Base-by-base conservation (phyloP, 1,139 yeast genomes). In the Zygosaccharomyces pseudobailii region DNA sequence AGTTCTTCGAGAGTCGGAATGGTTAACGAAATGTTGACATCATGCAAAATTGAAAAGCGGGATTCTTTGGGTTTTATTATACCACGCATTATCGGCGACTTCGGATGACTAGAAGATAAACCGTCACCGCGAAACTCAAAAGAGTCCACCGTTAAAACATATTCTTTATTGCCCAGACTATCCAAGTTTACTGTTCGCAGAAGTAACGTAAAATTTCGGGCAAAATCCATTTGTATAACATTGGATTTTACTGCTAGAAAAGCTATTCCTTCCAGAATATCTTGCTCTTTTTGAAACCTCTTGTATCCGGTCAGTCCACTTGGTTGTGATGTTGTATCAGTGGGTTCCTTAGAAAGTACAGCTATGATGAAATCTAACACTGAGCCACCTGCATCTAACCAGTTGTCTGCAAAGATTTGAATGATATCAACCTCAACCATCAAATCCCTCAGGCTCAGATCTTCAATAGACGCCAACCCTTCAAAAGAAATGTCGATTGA, bases 391-490 rank as follows among this genome's bases (percentile, higher is more conserved):
- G 55, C 35, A 8, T 47, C 36, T 7, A 52, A 23, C 6, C 54
- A 25, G n/a, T 49, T 43, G 7, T 50, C 48, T 3, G 57, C 10
- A 5, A 42, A 31, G 3, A 62, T 9, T 17, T 52, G 43, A 20
- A 56, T 30, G 7, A 36, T 25, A 27, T 52, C 49, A 1, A 56
- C 27, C 17, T 51, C 50, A 6, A 58, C 31, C 5, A 43, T 43
- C 9, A 59, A 24, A 41, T 56, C 55, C 3, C 42, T 42, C 5
- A 59, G 30, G 23, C 42, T 43, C 33, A 84, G 57, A 52, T 82
- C 73, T 8, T 75, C 72, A 1, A 82, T 61, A 1, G 67, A 62
- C 23, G 74, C 69, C 5, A 82, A 57, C 0, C 87, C 87, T 53
- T 75, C 75, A 55, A 82, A 80, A 10, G 71, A 69, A 3, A 79